A percentile compares a stretch with the other conserved stretches of the same genome.
Evolutionary conservation across 2,329 filamentous ascomycete species (phyloP).

Genomic region (Akanthomyces lecanii): DNA sequence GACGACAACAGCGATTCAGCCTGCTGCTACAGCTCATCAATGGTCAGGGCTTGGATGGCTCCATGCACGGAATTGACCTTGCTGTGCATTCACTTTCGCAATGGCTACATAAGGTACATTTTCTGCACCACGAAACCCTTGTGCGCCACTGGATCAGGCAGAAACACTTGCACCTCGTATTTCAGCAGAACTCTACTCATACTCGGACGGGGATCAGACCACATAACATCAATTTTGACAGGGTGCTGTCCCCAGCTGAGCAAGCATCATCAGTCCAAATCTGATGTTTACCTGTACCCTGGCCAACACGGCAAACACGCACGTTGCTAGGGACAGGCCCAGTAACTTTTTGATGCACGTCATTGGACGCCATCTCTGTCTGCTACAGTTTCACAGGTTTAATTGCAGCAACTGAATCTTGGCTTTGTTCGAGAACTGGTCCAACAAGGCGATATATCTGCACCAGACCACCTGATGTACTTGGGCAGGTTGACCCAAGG

Average conservation of each 20-base stretch:
- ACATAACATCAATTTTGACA: constrained; percentile 11
- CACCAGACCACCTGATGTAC: not conserved
- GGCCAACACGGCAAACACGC: not conserved
- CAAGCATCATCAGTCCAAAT: not conserved
- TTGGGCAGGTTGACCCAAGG: too few relatives aligned
- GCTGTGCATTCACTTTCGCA: not conserved
- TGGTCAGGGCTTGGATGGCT: too few relatives aligned
- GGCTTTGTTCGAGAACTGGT: not conserved
- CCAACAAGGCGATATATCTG: not conserved
- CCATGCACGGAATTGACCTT: not conserved
- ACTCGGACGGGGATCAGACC: not conserved
- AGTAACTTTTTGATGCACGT: constrained; percentile 1
- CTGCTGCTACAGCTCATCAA: too few relatives aligned
- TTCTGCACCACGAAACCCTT: not conserved
- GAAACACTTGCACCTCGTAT: constrained; percentile 4
- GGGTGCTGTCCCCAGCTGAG: not conserved
- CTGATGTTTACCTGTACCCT: not conserved
- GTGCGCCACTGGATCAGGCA: not conserved
- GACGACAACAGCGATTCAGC: not conserved
- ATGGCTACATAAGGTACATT: not conserved
- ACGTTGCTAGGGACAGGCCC: not conserved
- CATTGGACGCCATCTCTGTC: constrained; percentile 5
- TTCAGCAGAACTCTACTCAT: too few relatives aligned
- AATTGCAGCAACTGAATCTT: constrained; percentile 4
- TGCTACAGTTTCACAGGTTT: not conserved